A percentile compares a stretch with the other conserved stretches of the same genome.
phyloP scores from a whole-genome alignment of 2,329 filamentous ascomycete species.

The Talaromyces sp. region DNA sequence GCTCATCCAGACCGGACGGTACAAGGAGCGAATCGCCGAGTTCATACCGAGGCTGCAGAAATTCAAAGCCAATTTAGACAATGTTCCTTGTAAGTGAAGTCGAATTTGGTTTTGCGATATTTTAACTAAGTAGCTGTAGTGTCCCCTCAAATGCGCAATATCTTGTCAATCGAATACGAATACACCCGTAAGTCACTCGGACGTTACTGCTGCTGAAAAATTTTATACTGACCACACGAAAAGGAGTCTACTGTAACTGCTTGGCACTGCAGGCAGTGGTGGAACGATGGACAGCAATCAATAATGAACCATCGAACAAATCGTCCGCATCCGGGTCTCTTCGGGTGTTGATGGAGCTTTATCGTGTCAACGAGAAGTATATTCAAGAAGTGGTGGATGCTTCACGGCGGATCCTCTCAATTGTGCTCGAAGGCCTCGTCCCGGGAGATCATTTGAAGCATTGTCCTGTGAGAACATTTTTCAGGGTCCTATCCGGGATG shows the following conservation, averaged over 20 bases:
- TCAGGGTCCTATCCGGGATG: conserved; percentile 58
- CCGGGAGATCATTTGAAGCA: conserved; percentile 55
- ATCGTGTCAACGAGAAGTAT: conserved; percentile 55
- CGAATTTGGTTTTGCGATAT: background rate
- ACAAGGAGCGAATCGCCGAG: conserved; percentile 71
- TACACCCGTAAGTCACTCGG: conserved; percentile 62
- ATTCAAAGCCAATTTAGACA: conserved; percentile 78
- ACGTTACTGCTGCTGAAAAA: background rate
- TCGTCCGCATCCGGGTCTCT: conserved; percentile 30
- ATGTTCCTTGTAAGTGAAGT: conserved; percentile 50
- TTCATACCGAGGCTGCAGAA: conserved; percentile 72
- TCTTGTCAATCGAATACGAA: conserved; percentile 90
- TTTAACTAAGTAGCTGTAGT: conserved; percentile 33
- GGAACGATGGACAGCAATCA: conserved; percentile 77
- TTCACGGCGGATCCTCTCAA: conserved; percentile 54
- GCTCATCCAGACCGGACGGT: conserved; percentile 79
- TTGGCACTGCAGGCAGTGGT: conserved; percentile 91
- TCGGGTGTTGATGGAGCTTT: conserved; percentile 39
- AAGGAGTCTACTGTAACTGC: conserved; percentile 77
- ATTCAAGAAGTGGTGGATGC: conserved; percentile 59
- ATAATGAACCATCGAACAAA: conserved; percentile 29
- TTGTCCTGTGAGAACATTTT: conserved; percentile 58
- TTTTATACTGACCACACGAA: conserved; percentile 13
- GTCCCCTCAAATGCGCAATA: conserved; percentile 58
- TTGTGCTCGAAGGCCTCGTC: conserved; percentile 54